These are phyloP conservation scores for Taiwanofungus camphoratus DNA, from an alignment of 1,284 basidiomycete genomes.

Conservation along the genomic window DNA sequence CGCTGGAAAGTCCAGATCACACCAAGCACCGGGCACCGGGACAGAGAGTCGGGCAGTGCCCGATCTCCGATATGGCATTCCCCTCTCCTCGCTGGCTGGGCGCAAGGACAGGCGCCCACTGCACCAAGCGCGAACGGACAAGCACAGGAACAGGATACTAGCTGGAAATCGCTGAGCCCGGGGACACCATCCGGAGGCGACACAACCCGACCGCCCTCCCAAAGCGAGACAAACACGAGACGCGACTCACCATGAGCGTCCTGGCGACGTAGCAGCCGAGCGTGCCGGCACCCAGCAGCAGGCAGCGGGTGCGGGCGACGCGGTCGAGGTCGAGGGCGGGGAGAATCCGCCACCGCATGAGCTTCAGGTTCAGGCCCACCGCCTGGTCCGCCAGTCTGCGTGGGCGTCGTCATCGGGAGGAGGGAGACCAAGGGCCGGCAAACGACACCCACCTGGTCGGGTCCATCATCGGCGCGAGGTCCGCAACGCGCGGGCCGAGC, in stretches of 20 bases:
- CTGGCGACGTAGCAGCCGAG: constrained; percentile 95
- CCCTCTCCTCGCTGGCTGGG: too few species aligned
- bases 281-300: constrained; percentile 92
- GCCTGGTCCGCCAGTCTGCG: constrained; percentile 90
- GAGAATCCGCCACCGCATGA: constrained; percentile 97
- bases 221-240: background rate
- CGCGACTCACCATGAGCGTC: constrained; percentile 78
- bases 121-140: too few species aligned
- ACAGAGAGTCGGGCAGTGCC: too few species aligned
- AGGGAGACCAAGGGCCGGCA: too few species aligned
- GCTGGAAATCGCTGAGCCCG: too few species aligned
- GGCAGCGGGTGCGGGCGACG: constrained; percentile 73
- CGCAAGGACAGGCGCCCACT: too few species aligned
- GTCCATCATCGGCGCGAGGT: constrained; percentile 95
- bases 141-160: too few species aligned
- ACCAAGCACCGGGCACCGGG: too few species aligned
- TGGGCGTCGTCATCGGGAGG: background rate
- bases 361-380: constrained; percentile 93
- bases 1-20: too few species aligned
- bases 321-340: constrained; percentile 87
- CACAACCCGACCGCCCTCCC: too few species aligned
- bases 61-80: too few species aligned
- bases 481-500: constrained; percentile 82
- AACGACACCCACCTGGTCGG: constrained; percentile 52
- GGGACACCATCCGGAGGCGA: background rate